Conservation (phyloP, 148 eudicot genomes). For the Camellia sinensis region DNA sequence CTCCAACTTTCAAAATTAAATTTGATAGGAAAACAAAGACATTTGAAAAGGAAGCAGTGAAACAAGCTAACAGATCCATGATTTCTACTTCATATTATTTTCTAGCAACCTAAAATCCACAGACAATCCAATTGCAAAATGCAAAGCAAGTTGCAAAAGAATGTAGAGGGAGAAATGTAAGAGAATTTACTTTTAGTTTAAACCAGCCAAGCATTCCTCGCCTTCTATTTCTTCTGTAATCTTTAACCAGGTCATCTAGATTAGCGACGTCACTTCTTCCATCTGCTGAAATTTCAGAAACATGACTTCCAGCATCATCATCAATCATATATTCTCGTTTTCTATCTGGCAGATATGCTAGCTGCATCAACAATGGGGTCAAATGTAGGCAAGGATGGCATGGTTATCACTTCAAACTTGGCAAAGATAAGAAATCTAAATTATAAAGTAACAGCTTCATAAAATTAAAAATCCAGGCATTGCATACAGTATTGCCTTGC, state of each 20-base stretch:
- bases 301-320: slow-evolving; percentile 39
- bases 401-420: slow-evolving; percentile 4
- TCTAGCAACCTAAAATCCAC: not conserved
- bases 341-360: slow-evolving; percentile 43
- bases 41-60: not conserved
- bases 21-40: not conserved
- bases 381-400: not conserved
- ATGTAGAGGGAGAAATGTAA: not conserved
- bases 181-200: slow-evolving; percentile 33
- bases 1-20: not conserved
- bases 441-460: not conserved
- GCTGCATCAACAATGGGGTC: slow-evolving; percentile 25
- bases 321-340: slow-evolving; percentile 37
- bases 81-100: not conserved
- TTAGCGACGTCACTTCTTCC: slow-evolving; percentile 23
- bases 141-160: not conserved
- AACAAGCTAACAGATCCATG: not conserved
- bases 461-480: not conserved
- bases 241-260: slow-evolving; percentile 39
- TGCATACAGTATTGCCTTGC: not conserved
- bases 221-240: slow-evolving; percentile 37
- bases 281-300: slow-evolving; percentile 31
- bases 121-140: not conserved
- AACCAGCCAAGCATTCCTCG: slow-evolving; percentile 49
- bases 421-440: not conserved